Percentiles rank a stretch among this genome's conserved stretches.
These are phyloP conservation scores for Lumnitzera racemosa DNA, from an alignment of 345 rosid genomes.

Conservation along the genomic window DNA sequence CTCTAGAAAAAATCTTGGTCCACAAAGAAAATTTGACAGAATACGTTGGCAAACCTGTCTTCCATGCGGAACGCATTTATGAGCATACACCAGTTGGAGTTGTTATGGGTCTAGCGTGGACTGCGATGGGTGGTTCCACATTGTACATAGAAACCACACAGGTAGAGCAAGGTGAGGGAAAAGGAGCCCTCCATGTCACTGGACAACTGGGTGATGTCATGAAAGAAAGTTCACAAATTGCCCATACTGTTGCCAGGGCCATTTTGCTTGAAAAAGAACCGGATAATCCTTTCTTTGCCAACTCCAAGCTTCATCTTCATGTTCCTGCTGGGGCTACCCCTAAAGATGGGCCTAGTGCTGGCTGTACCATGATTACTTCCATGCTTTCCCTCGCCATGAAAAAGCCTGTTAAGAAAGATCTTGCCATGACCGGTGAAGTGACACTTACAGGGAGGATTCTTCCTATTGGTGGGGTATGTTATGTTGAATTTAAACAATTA, in stretches of 20 bases:
- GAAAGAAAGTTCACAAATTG: conserved; percentile 98
- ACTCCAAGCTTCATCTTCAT: conserved; percentile 90
- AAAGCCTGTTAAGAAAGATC: conserved; percentile 64
- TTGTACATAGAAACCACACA: conserved; percentile 85
- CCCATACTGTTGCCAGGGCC: conserved; percentile 81
- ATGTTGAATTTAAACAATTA: neutral
- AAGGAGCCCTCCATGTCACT: conserved; percentile 70
- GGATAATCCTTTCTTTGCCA: conserved; percentile 63
- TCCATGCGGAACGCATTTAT: conserved; percentile 92
- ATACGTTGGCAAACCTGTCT: conserved; percentile 91
- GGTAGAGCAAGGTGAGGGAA: conserved; percentile 86
- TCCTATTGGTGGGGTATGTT: conserved; percentile 98
- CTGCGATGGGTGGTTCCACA: conserved; percentile 99
- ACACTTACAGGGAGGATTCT: conserved; percentile 85
- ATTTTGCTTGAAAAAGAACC: conserved; percentile 65
- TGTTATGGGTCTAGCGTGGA: conserved; percentile 99
- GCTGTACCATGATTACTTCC: conserved; percentile 99
- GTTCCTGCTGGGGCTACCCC: conserved; percentile 99
- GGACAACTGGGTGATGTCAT: conserved; percentile 98
- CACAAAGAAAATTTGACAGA: conserved; percentile 59
- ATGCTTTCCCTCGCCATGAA: conserved; percentile 80
- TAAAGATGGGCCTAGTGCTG: conserved; percentile 98
- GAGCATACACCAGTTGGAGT: conserved; percentile 89
- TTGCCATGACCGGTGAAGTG: conserved; percentile 98
- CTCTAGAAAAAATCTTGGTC: conserved; percentile 54